Evolutionary conservation across 371 early-diverging fungal species (phyloP), one percentile per base, ranked within the genome.

Genomic region (Edhazardia aedis): DNA sequence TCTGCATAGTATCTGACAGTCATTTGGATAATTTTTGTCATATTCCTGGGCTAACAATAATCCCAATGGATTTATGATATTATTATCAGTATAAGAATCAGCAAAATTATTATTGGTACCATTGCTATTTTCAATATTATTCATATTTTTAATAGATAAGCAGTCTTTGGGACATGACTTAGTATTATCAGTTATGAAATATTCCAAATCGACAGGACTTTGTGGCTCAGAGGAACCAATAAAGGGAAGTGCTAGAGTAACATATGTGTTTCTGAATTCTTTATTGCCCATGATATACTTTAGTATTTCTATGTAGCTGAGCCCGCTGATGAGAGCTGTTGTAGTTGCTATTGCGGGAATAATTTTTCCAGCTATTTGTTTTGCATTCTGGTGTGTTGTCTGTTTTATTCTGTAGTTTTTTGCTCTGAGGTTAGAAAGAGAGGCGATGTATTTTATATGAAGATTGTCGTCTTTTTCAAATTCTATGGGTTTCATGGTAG

Each of bases 311-410:
- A 96, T 75, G 69, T 89, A 87, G 14, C 90, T 86, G 33, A 99
- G 75, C 36, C 96, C 99, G 27, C 93, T 88, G 4, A 99, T 88
- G 62, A 96, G 75, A 7, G 95, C 84, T 0, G 99, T 99, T 0
- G 99, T 99, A 1, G 99, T 99, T 6, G 99, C 96, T 76, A 99
- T 99, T 37, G 99, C 99, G 22, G 99, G 99, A 61, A 99, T 96
- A 60, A 99, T 99, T 74, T 87, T 87, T 30, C 99, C 99, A 1
- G 99, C 95, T 75, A 99, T 92, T 64, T 87, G 85, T 78, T 92
- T 95, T 61, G 92, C 88, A 71, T 83, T 82, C 72, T 83, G 84
- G 48, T 86, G 82, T 69, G 91, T 85, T 1, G 88, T 84, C 37
- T 74, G 70, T n/a, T 78, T 67, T 57, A 99, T 99, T 51, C 76